These are phyloP conservation scores for Dipteronia dyeriana DNA, from an alignment of 345 rosid genomes.

Conservation along the genomic window DNA sequence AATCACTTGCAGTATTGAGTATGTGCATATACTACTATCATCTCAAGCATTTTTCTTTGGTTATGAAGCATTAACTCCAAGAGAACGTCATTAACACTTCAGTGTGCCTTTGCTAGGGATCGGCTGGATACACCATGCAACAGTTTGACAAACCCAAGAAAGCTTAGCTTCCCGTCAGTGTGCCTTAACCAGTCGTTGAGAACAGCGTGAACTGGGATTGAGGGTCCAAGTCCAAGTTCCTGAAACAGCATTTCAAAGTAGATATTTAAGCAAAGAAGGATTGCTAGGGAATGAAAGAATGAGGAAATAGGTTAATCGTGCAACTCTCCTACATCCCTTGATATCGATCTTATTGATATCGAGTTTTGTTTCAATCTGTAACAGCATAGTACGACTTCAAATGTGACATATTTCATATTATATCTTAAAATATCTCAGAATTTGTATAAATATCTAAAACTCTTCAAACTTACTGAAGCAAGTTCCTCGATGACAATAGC, in stretches of 20 bases:
- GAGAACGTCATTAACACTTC: conserved; percentile 16
- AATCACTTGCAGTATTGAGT: not conserved
- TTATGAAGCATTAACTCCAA: not conserved
- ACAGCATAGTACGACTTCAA: not conserved
- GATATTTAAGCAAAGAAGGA: not conserved
- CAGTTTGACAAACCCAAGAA: conserved; percentile 83
- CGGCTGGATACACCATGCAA: conserved; percentile 78
- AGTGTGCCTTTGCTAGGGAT: conserved; percentile 33
- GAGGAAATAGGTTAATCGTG: not conserved
- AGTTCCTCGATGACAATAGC: conserved; percentile 89
- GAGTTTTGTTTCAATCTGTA: not conserved
- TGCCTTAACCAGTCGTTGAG: conserved; percentile 93
- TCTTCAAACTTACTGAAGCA: conserved; percentile 64
- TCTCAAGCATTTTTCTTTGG: not conserved
- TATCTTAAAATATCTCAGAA: not conserved
- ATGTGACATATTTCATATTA: not conserved
- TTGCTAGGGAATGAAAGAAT: not conserved
- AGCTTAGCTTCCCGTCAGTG: conserved; percentile 92
- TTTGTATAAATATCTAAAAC: not conserved
- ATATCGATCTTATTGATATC: not conserved
- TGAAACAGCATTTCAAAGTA: conserved; percentile 32
- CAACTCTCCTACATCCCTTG: not conserved
- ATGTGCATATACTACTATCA: not conserved
- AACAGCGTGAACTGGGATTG: conserved; percentile 85
- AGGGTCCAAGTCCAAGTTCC: conserved; percentile 97